These are phyloP conservation scores for Ophiostoma pallidulum DNA, from an alignment of 2,329 filamentous ascomycete species.

Conservation along the genomic window DNA sequence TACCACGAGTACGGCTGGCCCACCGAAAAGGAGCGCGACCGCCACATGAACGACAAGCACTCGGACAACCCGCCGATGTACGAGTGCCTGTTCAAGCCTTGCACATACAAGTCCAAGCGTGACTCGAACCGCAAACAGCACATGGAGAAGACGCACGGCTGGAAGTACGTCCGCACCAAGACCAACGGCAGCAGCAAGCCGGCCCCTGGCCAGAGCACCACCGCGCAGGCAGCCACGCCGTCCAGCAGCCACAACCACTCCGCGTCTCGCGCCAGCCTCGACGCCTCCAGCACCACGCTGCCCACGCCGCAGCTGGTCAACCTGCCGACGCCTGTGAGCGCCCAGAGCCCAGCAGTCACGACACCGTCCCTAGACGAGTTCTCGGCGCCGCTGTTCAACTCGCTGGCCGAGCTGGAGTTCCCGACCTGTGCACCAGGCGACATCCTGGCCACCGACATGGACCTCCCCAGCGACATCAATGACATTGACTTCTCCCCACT, in stretches of 20 bases:
- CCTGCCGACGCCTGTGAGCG: constrained; percentile 53
- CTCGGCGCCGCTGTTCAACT: background rate
- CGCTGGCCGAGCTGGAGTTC: constrained; percentile 44
- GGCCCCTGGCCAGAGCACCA: background rate
- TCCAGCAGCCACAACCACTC: background rate
- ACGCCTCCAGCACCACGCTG: constrained; percentile 34
- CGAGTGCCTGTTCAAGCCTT: constrained; percentile 72
- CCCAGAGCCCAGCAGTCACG: constrained; percentile 42
- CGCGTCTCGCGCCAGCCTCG: constrained; percentile 28
- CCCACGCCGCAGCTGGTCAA: constrained; percentile 51
- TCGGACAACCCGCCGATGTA: constrained; percentile 69
- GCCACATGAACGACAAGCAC: constrained; percentile 95
- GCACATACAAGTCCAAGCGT: constrained; percentile 89
- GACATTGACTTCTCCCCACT: constrained; percentile 27
- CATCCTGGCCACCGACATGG: constrained; percentile 21
- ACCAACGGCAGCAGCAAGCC: constrained; percentile 63
- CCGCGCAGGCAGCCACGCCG: background rate
- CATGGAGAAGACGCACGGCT: constrained; percentile 94
- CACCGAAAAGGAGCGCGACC: constrained; percentile 94
- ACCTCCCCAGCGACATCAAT: constrained; percentile 32
- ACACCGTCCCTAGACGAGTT: constrained; percentile 47
- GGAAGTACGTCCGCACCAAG: constrained; percentile 86
- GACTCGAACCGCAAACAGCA: constrained; percentile 97
- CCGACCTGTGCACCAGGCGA: constrained; percentile 21
- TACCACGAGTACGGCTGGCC: constrained; percentile 88